phyloP scores from a whole-genome alignment of 495 filamentous ascomycete genomes.

The Sporormia fimetaria region DNA sequence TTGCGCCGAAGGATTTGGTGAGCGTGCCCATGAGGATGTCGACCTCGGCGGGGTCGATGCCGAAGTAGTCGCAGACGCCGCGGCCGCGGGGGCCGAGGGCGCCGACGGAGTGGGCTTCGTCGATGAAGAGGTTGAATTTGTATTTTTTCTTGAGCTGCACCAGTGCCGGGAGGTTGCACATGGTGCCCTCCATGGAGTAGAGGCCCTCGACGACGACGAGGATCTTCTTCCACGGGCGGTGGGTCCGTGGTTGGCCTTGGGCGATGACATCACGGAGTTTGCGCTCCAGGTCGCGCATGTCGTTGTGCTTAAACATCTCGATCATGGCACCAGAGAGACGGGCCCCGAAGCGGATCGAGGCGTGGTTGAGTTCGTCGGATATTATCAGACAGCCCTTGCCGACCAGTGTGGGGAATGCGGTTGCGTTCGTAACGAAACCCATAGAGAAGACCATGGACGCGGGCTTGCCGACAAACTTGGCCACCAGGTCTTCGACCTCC shows the following conservation, averaged over 20 bases:
- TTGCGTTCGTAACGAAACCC: constrained; percentile 93
- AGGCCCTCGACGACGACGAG: constrained; percentile 91
- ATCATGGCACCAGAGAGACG: constrained; percentile 92
- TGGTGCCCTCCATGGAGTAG: constrained; percentile 98
- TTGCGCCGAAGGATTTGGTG: constrained; percentile 97
- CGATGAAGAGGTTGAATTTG: constrained; percentile 90
- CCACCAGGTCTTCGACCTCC: constrained; percentile 82
- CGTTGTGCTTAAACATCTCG: constrained; percentile 92
- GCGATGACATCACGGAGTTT: constrained; percentile 83
- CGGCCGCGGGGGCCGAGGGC: constrained; percentile 79
- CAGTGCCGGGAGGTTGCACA: constrained; percentile 87
- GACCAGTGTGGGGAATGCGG: constrained; percentile 78
- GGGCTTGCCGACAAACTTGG: constrained; percentile 85
- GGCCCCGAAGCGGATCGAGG: constrained; percentile 89
- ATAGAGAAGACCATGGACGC: constrained; percentile 96
- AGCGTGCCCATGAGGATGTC: constrained; percentile 97
- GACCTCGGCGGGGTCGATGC: constrained; percentile 73
- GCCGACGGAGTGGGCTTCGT: constrained; percentile 94
- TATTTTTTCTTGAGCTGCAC: constrained; percentile 81
- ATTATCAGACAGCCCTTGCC: constrained; percentile 86
- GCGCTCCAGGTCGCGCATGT: constrained; percentile 76
- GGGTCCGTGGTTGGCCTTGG: constrained; percentile 90
- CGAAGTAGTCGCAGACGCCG: constrained; percentile 95
- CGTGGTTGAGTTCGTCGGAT: constrained; percentile 94
- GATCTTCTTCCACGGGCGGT: constrained; percentile 98